Conservation (phyloP, 1,284 basidiomycete species). For the Takashimella koratensis region DNA sequence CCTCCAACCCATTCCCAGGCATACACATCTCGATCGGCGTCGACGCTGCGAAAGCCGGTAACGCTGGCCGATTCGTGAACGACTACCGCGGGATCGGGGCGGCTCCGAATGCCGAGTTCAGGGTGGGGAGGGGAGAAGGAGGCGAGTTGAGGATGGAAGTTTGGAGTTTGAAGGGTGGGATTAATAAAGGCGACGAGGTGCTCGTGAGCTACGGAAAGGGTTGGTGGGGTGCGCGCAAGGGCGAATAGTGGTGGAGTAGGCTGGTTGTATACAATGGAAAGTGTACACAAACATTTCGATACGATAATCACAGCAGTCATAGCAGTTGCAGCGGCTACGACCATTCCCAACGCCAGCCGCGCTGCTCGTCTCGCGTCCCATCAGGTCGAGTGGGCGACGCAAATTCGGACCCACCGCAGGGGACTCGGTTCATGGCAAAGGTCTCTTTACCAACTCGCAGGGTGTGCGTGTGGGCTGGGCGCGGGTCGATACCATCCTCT, state of each 20-base stretch:
- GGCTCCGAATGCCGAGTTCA: constrained; percentile 70
- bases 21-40: constrained; percentile 49
- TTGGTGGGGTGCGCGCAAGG: constrained; percentile 64
- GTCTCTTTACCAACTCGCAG: neutral
- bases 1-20: constrained; percentile 27
- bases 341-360: constrained; percentile 28
- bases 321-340: neutral
- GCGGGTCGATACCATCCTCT: no score
- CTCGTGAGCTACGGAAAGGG: constrained; percentile 87
- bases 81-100: constrained; percentile 71
- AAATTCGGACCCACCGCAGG: neutral
- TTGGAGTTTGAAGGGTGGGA: constrained; percentile 58
- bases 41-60: constrained; percentile 72
- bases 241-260: constrained; percentile 1
- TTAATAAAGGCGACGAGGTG: constrained; percentile 80
- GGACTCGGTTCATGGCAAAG: neutral
- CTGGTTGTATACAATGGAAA: neutral
- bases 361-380: constrained; percentile 8
- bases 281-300: neutral
- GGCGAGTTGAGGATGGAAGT: constrained; percentile 75
- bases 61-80: constrained; percentile 81
- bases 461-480: neutral
- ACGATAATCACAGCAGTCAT: neutral
- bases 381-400: neutral
- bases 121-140: constrained; percentile 55